phyloP scores from a whole-genome alignment of 2,329 filamentous ascomycete genomes.

The Mycosphaerella sp. region DNA sequence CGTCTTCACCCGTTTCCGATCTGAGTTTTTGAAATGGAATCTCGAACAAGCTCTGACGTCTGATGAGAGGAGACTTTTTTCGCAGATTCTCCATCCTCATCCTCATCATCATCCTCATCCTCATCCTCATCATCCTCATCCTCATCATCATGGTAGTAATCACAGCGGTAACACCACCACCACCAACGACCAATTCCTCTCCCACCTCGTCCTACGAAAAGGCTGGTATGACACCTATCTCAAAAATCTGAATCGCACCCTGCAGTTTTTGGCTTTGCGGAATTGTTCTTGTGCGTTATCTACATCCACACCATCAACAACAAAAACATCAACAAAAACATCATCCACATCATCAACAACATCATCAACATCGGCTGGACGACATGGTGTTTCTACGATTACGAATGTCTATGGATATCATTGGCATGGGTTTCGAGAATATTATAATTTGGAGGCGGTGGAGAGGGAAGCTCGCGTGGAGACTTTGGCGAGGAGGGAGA shows the following conservation, averaged over 20 bases:
- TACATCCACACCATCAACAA: no score
- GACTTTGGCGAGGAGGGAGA: background rate
- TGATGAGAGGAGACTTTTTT: background rate
- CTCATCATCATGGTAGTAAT: no score
- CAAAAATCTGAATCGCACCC: constrained; percentile 1
- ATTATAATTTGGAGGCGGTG: background rate
- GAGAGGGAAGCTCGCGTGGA: background rate
- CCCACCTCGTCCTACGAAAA: background rate
- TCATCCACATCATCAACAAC: no score
- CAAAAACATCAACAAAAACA: no score
- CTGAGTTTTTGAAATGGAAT: background rate
- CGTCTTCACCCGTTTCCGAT: background rate
- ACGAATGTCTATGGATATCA: background rate
- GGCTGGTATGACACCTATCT: constrained; percentile 6
- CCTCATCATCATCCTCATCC: no score
- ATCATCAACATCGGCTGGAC: no score
- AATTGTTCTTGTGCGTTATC: background rate
- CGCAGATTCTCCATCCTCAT: no score
- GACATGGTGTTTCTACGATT: no score
- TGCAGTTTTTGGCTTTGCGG: constrained; percentile 1
- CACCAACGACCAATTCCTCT: no score
- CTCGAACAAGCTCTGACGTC: background rate
- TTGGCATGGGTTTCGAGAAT: background rate
- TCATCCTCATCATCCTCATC: no score
- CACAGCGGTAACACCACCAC: no score